These are phyloP conservation scores for Pelargonium myrrhifolium DNA, from an alignment of 441 rosid genomes.

Conservation along the genomic window DNA sequence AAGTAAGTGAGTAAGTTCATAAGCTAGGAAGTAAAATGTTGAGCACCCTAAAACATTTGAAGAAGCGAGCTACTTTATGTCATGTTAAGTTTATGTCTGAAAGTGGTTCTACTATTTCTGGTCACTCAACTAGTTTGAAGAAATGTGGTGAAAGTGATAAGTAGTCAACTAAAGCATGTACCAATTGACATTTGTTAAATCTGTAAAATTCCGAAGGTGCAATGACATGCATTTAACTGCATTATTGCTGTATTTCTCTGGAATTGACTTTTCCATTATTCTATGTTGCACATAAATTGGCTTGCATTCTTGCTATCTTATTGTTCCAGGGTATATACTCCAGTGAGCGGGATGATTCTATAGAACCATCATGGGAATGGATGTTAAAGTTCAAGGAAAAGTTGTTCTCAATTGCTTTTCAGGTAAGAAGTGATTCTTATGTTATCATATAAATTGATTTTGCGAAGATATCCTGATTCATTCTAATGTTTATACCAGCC, in stretches of 20 bases:
- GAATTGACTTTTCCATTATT: not conserved
- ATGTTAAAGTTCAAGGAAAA: slow-evolving; percentile 85
- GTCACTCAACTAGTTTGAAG: too few relatives aligned
- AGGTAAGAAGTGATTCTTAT: slow-evolving; percentile 37
- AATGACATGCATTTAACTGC: not conserved
- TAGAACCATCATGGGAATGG: slow-evolving; percentile 77
- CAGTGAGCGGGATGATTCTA: slow-evolving; percentile 56
- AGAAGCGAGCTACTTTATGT: not conserved
- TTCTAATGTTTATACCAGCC: slow-evolving; percentile 40
- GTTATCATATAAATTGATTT: slow-evolving; percentile 13
- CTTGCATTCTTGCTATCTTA: slow-evolving; percentile 15
- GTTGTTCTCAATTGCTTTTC: slow-evolving; percentile 67
- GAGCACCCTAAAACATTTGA: not conserved
- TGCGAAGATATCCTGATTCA: slow-evolving; percentile 27
- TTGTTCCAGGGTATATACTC: slow-evolving; percentile 59
- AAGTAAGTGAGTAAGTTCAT: not conserved
- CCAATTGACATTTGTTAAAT: not conserved
- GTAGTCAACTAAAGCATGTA: not conserved
- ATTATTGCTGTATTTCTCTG: not conserved
- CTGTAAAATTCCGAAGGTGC: not conserved
- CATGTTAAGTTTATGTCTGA: not conserved
- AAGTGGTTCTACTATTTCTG: too few relatives aligned
- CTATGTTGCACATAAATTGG: not conserved
- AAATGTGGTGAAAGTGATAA: too few relatives aligned
- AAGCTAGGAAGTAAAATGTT: not conserved